Evolutionary conservation across 169 alveolate genomes (phyloP).

Genomic region (Eimeria mitis): DNA sequence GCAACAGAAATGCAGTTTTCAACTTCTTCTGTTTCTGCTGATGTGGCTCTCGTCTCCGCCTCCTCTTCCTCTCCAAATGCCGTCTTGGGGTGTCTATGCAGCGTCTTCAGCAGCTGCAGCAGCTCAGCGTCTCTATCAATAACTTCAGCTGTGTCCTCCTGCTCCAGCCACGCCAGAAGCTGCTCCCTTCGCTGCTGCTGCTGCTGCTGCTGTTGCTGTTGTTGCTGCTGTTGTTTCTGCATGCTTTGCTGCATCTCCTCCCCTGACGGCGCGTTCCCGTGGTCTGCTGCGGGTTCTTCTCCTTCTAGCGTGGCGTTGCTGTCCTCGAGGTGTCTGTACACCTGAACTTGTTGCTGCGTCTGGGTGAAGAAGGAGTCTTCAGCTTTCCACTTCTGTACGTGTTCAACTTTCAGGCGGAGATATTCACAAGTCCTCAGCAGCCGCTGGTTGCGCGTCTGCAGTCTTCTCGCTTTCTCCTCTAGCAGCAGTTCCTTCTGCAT

Average conservation of each 20-base stretch:
- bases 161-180: neutral
- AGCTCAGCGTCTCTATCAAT: slow-evolving; percentile 38
- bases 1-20: neutral
- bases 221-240: slow-evolving; percentile 16
- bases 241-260: neutral
- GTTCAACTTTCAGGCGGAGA: slow-evolving; percentile 11
- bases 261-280: neutral
- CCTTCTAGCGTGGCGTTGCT: neutral
- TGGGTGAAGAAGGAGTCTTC: slow-evolving; percentile 2
- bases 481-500: slow-evolving; percentile 38
- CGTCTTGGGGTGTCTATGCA: neutral
- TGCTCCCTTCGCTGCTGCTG: slow-evolving; percentile 45
- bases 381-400: slow-evolving; percentile 1
- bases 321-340: neutral
- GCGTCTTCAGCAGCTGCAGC: slow-evolving; percentile 12
- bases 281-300: neutral
- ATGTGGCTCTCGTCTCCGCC: neutral
- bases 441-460: neutral
- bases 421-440: slow-evolving; percentile 19
- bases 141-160: neutral
- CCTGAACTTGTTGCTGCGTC: slow-evolving; percentile 7
- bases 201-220: neutral
- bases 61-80: neutral
- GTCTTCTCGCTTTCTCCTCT: slow-evolving; percentile 2
- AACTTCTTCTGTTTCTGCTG: neutral